Base-by-base conservation (phyloP, 768 basidiomycete genomes). In the Paxillus rubicundulus region DNA sequence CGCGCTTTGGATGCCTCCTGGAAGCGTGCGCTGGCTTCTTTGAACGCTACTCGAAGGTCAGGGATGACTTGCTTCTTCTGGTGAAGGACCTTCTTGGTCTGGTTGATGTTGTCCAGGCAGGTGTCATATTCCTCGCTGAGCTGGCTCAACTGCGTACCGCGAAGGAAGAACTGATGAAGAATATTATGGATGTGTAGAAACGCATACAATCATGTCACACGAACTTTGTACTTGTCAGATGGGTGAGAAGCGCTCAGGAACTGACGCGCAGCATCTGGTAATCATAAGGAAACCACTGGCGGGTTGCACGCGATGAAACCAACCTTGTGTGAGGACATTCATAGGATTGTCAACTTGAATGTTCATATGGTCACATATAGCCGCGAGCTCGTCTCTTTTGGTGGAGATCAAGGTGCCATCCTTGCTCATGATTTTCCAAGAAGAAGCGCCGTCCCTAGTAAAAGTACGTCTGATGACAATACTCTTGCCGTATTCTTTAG, bases 321-420 rank as follows among this genome's bases (percentile, higher is more conserved):
- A 56, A 79, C 87, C 90, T 77, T 93, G 92, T 1, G 91, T 94
- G 40, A 96, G 77, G 21, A 99, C 87, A 55, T 92, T 98, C 84
- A 98, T 85, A 2, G 95, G 96, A 63, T 95, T 95, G 66, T 97
- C 93, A 53, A 97, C 91, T 65, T 96, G 93, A 50, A 99, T 91
- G 61, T 93, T 93, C 87, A 97, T 96, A 58, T 93, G 88, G 65
- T 96, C 92, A 61, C 88, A 88, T 45, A 99, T 98, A 2, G 86
- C 82, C 16, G 88, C 79, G 10, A 99, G 70, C 63, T 98, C 94
- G 9, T 92, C 86, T 58, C 84, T 83, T 73, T 90, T 93, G 13
- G 75, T 85, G 32, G 85, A 86, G 52, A 97, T 70, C 9, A 83
- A 64, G 57, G 77, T 79, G 34, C 82, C 84, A 20, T 86, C 81